Percentiles rank a stretch among this genome's conserved stretches.
Evolutionary conservation across 2,329 filamentous ascomycete genomes (phyloP).

Genomic region (Zymoseptoria ardabiliae): DNA sequence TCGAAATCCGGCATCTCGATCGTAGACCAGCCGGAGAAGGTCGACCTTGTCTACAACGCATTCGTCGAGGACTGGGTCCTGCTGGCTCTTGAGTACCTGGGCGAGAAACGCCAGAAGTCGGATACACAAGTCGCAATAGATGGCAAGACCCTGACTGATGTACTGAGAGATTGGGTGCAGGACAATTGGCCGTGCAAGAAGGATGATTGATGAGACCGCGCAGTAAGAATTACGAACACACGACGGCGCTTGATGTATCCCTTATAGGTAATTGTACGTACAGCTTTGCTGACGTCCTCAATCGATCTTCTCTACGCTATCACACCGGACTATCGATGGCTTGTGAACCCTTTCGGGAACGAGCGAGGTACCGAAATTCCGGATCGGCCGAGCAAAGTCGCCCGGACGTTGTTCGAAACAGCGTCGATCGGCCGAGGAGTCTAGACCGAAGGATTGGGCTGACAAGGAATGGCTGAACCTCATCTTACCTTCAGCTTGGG

Average conservation of each 20-base stretch:
- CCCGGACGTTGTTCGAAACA: neutral
- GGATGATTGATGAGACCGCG: neutral
- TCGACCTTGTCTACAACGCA: constrained; percentile 86
- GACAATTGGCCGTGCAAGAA: constrained; percentile 42
- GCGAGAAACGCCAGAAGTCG: constrained; percentile 41
- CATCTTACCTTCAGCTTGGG: neutral
- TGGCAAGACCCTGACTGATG: constrained; percentile 48
- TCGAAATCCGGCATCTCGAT: constrained; percentile 45
- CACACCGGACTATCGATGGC: too few species aligned
- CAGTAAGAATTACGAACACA: neutral
- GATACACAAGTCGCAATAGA: constrained; percentile 49
- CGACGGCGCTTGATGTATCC: neutral
- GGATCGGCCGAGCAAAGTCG: neutral
- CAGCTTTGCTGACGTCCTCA: neutral
- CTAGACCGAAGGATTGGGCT: neutral
- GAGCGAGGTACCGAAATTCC: neutral
- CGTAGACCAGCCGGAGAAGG: constrained; percentile 51
- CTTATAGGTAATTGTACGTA: neutral
- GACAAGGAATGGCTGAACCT: neutral
- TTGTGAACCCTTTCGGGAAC: too few species aligned
- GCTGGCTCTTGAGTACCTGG: constrained; percentile 59
- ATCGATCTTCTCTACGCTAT: neutral
- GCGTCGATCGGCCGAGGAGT: neutral
- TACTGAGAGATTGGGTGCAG: constrained; percentile 54
- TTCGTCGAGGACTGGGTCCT: constrained; percentile 82